Evolutionary conservation across 495 filamentous ascomycete species (phyloP), one percentile per base, ranked within the genome.

Genomic region (Talaromyces thailandensis): DNA sequence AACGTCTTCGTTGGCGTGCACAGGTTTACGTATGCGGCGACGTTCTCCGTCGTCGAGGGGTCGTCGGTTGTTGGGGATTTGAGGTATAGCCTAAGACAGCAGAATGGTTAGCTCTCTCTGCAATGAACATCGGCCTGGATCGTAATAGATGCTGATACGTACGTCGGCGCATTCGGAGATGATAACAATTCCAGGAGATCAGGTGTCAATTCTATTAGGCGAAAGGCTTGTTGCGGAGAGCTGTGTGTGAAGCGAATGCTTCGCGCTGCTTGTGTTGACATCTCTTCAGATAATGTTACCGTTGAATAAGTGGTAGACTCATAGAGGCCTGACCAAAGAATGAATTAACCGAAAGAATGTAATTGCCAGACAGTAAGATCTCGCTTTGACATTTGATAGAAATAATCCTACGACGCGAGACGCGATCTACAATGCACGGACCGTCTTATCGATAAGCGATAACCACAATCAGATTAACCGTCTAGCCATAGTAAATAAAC

Each of bases 191-290:
- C 79, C 9, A 91, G 79, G 8, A 96, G 73, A 24, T 91, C 88
- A 7, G 87, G 79, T 3, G 92, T 86, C 1, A 97, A 82, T 70
- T 96, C 92, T n/a, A 96, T 76, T 11, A 96, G 77, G 29, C 87
- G 84, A 70, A 92, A 88, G 5, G 82, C 82, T 59, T 84, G 75
- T 64, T 84, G 82, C 43, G 81, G 76, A 12, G 81, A 79, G 32
- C 78, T 76, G 65, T 91, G 79, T n/a, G 78, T 80, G 62, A 94
- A 84, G 2, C 83, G 77, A 64, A 91, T 85, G 50, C 81, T 82
- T 9, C 66, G 69, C n/a, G 83, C 76, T 4, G 76, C 68, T 75
- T 87, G 86, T 26, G 82, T 84, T 11, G 84, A 81, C 86, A 88
- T 88, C 64, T 53, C 67, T 8, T 56, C 3, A 11, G 26, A 9